Evolutionary conservation across 1,284 basidiomycete genomes (phyloP).

Genomic region (Cystobasidium pallidum): DNA sequence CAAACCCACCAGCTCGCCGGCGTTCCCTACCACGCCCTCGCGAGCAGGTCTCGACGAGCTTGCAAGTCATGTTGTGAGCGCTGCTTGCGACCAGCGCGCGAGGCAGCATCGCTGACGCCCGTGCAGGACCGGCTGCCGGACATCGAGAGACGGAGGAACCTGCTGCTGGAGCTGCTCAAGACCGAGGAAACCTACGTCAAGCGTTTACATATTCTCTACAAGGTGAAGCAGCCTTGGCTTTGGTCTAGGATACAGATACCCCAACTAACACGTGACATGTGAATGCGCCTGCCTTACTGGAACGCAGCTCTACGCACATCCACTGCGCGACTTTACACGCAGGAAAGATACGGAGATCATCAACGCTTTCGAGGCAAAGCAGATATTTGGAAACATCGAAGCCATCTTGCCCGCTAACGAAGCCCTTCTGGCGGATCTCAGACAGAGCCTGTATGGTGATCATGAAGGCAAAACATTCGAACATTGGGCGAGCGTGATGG

Average conservation of each 20-base stretch:
- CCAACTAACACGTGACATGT: slow-evolving; percentile 15
- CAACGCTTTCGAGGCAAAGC: slow-evolving; percentile 85
- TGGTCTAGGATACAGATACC: neutral
- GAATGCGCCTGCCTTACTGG: no score
- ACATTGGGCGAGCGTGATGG: slow-evolving; percentile 72
- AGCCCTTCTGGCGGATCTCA: slow-evolving; percentile 80
- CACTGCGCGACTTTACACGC: slow-evolving; percentile 79
- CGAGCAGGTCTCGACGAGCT: slow-evolving; percentile 25
- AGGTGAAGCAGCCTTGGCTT: slow-evolving; percentile 47
- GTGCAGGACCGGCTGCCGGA: slow-evolving; percentile 37
- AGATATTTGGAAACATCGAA: slow-evolving; percentile 91
- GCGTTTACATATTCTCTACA: slow-evolving; percentile 71
- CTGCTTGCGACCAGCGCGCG: neutral
- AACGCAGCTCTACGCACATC: slow-evolving; percentile 77
- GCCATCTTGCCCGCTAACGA: slow-evolving; percentile 83
- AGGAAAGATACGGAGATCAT: slow-evolving; percentile 84
- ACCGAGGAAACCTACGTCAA: slow-evolving; percentile 78
- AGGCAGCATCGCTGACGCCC: neutral
- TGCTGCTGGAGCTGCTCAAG: slow-evolving; percentile 65
- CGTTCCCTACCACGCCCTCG: slow-evolving; percentile 43
- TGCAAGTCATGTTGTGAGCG: slow-evolving; percentile 20
- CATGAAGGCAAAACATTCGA: slow-evolving; percentile 59
- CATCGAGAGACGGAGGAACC: slow-evolving; percentile 25
- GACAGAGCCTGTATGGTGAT: slow-evolving; percentile 64
- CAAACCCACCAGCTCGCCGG: slow-evolving; percentile 37